Evolutionary conservation across 2,329 filamentous ascomycete genomes (phyloP).

Genomic region (Colletotrichum liriopes): DNA sequence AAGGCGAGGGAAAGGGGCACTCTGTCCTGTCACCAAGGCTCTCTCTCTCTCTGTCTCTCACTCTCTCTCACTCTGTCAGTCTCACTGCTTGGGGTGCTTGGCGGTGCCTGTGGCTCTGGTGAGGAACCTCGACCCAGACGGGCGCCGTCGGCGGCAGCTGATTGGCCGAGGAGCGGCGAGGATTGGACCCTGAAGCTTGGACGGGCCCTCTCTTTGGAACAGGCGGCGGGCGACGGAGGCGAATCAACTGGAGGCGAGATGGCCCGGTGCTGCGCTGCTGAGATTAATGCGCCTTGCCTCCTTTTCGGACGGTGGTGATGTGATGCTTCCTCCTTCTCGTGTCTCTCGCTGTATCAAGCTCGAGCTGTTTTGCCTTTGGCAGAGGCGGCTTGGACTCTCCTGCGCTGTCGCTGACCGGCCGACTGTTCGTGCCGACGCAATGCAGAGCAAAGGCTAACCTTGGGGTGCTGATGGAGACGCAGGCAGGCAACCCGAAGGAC

Average conservation of each 20-base stretch:
- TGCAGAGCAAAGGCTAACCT: neutral
- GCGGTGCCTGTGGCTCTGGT: slow-evolving; percentile 10
- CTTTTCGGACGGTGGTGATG: neutral
- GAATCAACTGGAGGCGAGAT: slow-evolving; percentile 38
- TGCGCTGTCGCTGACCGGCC: slow-evolving; percentile 30
- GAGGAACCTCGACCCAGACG: slow-evolving; percentile 25
- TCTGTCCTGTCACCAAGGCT: neutral
- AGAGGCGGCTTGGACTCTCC: slow-evolving; percentile 7
- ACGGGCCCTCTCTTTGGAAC: slow-evolving; percentile 19
- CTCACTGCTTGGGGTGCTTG: neutral
- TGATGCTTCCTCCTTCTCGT: neutral
- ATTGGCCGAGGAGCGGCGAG: slow-evolving; percentile 22
- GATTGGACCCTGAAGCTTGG: slow-evolving; percentile 40
- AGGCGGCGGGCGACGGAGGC: slow-evolving; percentile 19
- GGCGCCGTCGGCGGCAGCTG: slow-evolving; percentile 1
- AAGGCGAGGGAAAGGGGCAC: slow-evolving; percentile 18
- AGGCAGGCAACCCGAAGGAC: neutral
- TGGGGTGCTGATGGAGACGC: slow-evolving; percentile 1
- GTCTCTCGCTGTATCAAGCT: neutral
- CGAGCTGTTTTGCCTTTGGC: slow-evolving; percentile 6
- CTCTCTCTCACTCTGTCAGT: no score
- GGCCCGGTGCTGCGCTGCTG: slow-evolving; percentile 4
- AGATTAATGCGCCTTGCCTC: neutral
- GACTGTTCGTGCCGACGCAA: slow-evolving; percentile 18
- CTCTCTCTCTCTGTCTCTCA: no score